phyloP scores from a whole-genome alignment of 345 rosid species.

The Geranium rotundifolium region DNA sequence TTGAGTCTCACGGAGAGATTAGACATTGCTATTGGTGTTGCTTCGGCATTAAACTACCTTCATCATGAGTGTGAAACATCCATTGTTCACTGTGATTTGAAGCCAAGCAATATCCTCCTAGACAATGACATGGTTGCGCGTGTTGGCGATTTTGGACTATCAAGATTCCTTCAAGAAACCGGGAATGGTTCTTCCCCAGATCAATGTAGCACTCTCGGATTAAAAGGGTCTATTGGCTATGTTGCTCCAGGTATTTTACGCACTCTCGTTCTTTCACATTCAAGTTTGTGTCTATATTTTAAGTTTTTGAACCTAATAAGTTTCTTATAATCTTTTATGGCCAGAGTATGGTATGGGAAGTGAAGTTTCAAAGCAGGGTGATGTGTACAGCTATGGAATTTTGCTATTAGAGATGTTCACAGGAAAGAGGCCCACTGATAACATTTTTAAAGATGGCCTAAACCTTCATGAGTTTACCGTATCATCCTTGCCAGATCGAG shows the following conservation, averaged over 20 bases:
- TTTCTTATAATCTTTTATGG: too few species aligned
- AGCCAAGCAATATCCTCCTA: not conserved
- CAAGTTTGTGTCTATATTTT: too few species aligned
- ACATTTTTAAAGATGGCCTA: conserved; percentile 16
- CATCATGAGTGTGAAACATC: not conserved
- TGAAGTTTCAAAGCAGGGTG: conserved; percentile 24
- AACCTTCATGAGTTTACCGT: conserved; percentile 18
- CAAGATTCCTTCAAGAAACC: not conserved
- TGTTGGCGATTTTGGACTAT: conserved; percentile 2
- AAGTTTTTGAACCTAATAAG: too few species aligned
- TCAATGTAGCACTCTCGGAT: not conserved
- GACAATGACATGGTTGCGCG: not conserved
- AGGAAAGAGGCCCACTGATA: conserved; percentile 23
- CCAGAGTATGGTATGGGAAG: conserved; percentile 25
- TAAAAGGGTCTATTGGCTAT: not conserved
- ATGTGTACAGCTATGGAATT: conserved; percentile 20
- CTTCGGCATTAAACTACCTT: conserved; percentile 3
- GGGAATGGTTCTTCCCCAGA: not conserved
- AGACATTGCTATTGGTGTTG: not conserved
- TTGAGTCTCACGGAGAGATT: not conserved
- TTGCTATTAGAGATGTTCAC: conserved; percentile 31
- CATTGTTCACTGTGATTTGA: not conserved
- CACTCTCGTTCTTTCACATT: too few species aligned
- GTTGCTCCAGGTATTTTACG: not conserved
- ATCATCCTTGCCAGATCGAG: conserved; percentile 6